These are phyloP conservation scores for Clonostachys chloroleuca DNA, from an alignment of 2,329 filamentous ascomycete genomes.

Conservation along the genomic window DNA sequence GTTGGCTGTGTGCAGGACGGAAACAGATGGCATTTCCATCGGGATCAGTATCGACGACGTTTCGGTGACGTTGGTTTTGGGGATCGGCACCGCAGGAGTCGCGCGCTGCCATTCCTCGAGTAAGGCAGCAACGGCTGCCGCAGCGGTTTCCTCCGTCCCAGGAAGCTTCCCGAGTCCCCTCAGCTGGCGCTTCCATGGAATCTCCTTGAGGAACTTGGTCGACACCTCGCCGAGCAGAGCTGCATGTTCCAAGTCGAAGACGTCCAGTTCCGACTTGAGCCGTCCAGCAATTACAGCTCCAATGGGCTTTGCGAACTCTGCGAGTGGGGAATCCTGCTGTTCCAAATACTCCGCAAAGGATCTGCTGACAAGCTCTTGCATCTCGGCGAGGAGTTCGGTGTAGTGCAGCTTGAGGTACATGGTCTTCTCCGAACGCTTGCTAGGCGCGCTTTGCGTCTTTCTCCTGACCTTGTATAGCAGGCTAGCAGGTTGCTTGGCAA, in stretches of 20 bases:
- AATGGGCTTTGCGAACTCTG: slow-evolving; percentile 41
- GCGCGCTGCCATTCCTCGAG: slow-evolving; percentile 25
- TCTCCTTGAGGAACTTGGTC: slow-evolving; percentile 38
- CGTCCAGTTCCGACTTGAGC: slow-evolving; percentile 35
- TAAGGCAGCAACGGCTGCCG: slow-evolving; percentile 13
- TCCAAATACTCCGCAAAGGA: slow-evolving; percentile 34
- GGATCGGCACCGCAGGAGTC: slow-evolving; percentile 17
- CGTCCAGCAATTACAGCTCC: slow-evolving; percentile 36
- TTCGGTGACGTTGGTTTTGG: slow-evolving; percentile 17
- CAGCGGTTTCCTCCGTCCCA: slow-evolving; percentile 23
- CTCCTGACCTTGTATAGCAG: slow-evolving; percentile 74
- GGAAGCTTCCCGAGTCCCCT: slow-evolving; percentile 39
- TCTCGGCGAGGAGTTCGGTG: slow-evolving; percentile 70
- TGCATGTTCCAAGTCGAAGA: slow-evolving; percentile 50
- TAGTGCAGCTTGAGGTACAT: slow-evolving; percentile 73
- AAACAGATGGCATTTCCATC: slow-evolving; percentile 81
- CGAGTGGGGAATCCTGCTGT: slow-evolving; percentile 26
- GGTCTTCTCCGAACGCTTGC: slow-evolving; percentile 31
- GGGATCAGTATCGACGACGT: slow-evolving; percentile 74
- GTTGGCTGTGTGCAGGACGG: slow-evolving; percentile 77
- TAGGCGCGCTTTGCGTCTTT: slow-evolving; percentile 28
- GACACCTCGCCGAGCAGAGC: slow-evolving; percentile 47
- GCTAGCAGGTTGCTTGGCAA: slow-evolving; percentile 76
- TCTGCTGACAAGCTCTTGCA: slow-evolving; percentile 44
- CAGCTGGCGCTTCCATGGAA: slow-evolving; percentile 46